Evolutionary conservation across 2,329 filamentous ascomycete genomes (phyloP).

Genomic region (Neurospora sp.): DNA sequence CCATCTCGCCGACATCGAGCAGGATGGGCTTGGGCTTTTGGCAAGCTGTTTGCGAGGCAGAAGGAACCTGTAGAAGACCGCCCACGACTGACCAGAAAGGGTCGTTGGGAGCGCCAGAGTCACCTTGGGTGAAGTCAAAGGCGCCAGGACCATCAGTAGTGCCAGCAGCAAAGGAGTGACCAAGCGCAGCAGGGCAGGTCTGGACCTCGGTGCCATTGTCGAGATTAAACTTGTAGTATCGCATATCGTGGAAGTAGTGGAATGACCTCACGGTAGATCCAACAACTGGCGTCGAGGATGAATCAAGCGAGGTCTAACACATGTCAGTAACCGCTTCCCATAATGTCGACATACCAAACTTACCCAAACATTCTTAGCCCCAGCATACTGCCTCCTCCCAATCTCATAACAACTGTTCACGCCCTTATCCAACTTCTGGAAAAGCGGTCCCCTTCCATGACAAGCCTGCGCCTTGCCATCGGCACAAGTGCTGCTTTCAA

Average conservation of each 20-base stretch:
- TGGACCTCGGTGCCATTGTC: slow-evolving; percentile 59
- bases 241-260: slow-evolving; percentile 74
- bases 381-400: slow-evolving; percentile 55
- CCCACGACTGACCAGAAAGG: slow-evolving; percentile 72
- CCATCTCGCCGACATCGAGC: slow-evolving; percentile 73
- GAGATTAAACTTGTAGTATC: slow-evolving; percentile 60
- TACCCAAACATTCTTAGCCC: slow-evolving; percentile 41
- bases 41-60: slow-evolving; percentile 58
- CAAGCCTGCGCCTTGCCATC: slow-evolving; percentile 57
- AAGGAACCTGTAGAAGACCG: slow-evolving; percentile 59
- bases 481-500: slow-evolving; percentile 70
- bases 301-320: slow-evolving; percentile 41
- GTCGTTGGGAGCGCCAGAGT: slow-evolving; percentile 61
- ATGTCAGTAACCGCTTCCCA: not conserved
- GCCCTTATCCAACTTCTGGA: slow-evolving; percentile 56
- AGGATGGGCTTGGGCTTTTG: slow-evolving; percentile 77
- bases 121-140: slow-evolving; percentile 83
- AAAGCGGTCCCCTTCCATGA: slow-evolving; percentile 61
- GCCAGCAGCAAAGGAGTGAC: slow-evolving; percentile 82
- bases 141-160: slow-evolving; percentile 82
- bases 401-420: slow-evolving; percentile 70
- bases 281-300: slow-evolving; percentile 38
- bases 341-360: slow-evolving; percentile 6
- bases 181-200: slow-evolving; percentile 78
- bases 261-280: slow-evolving; percentile 64